A percentile compares a stretch with the other conserved stretches of the same genome.
Conservation (phyloP, 805 yeast species). For the Limtongia smithiae region DNA sequence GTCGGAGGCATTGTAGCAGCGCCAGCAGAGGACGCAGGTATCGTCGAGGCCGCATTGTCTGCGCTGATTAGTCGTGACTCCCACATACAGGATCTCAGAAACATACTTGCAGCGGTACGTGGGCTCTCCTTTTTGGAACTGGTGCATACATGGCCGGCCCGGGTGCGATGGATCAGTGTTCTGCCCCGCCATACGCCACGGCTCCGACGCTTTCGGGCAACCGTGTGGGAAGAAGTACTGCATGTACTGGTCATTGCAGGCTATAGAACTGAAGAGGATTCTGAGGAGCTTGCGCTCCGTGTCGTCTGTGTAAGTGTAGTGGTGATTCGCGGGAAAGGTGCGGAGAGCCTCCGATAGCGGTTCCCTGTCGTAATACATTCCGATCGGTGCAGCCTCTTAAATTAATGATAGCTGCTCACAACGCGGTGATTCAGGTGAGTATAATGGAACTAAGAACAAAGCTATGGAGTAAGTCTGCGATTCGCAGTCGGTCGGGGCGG, state of each 20-base stretch:
- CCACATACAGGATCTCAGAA: not conserved
- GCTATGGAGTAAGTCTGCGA: no score
- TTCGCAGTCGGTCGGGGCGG: no score
- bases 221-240: conserved; percentile 41
- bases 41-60: conserved; percentile 66
- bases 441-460: no score
- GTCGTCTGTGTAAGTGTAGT: conserved; percentile 31
- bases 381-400: no score
- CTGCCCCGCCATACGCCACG: conserved; percentile 28
- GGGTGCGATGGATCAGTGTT: conserved; percentile 46
- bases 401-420: no score
- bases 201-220: conserved; percentile 9
- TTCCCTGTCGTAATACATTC: conserved; percentile 11
- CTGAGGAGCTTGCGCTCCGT: conserved; percentile 26
- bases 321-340: conserved; percentile 34
- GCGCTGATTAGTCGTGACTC: not conserved
- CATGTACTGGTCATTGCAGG: conserved; percentile 44
- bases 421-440: no score
- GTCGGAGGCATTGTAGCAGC: conserved; percentile 64
- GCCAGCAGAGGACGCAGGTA: conserved; percentile 75
- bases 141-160: conserved; percentile 68
- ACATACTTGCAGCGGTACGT: conserved; percentile 60
- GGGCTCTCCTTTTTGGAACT: conserved; percentile 74
- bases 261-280: conserved; percentile 45
- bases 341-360: conserved; percentile 30